Base-by-base conservation (phyloP, 306 rosid species). In the Styphnolobium japonicum region DNA sequence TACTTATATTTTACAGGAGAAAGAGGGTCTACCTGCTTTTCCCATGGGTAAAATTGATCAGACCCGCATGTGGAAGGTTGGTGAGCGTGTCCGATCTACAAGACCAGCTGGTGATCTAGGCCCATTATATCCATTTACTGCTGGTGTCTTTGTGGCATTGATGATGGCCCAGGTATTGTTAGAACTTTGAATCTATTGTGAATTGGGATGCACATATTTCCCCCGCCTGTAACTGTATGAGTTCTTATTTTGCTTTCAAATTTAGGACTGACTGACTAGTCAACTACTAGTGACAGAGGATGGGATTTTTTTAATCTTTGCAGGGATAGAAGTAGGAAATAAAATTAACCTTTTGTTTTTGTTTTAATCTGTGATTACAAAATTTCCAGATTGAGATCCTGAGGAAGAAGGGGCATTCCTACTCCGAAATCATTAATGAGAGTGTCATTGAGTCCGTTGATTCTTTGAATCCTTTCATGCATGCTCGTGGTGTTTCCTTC, bases 21-120 rank as follows among this genome's bases (percentile, higher is more conserved):
- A 96, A 82, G 98, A 96, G 43, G 99, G 98, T 80, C 87, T 93
- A 23, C 98, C 99, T 60, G 94, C 99, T 9, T 96, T 96, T 75
- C 99, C 99, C 33, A 96, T 96, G 98, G 99, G 99, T 23, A 93
- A 96, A 55, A 96, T 96, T 86, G 98, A 95, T 77, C 98, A 95
- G 83, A 95, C 99, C 46, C 93, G 92, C 63, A 95, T 93, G 99
- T 95, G 99, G 99, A 95, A 95, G 67, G 99, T 95, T 2, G 99
- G 99, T 70, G 96, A 93, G 69, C 89, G 89, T 2, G 99, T 93
- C 69, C 90, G 99, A 14, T 77, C 93, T 7, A 48, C 85, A 53
- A 90, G 98, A 29, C 93, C 98, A 8, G 93, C 88, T 2, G 96
- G 98, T 76, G 99, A 96, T 79, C 91, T 96, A 2, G 98, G 99